phyloP scores from a whole-genome alignment of 2,329 filamentous ascomycete species.

The Pseudogymnoascus sp. region DNA sequence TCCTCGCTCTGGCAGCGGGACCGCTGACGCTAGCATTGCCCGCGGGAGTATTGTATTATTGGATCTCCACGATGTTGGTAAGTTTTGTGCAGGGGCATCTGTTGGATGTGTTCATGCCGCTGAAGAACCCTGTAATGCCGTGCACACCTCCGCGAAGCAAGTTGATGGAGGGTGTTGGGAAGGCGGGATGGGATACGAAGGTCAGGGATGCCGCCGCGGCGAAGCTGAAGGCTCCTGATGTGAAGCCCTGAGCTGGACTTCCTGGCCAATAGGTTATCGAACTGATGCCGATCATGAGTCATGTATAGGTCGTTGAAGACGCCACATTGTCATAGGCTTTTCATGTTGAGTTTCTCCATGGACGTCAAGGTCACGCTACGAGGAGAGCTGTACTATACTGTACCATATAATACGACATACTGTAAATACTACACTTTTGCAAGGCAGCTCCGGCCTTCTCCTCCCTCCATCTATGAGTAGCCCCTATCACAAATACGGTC shows the following conservation, averaged over 20 bases:
- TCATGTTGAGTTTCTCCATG: neutral
- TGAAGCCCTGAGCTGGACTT: neutral
- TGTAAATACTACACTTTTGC: neutral
- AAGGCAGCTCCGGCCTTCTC: neutral
- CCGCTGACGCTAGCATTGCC: slow-evolving; percentile 35
- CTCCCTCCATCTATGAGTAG: neutral
- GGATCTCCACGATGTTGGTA: slow-evolving; percentile 39
- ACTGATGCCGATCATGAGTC: slow-evolving; percentile 1
- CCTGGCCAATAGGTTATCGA: neutral
- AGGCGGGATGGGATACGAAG: neutral
- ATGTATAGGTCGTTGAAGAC: neutral
- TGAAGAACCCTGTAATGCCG: slow-evolving; percentile 26
- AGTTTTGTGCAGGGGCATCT: slow-evolving; percentile 35
- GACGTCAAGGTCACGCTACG: neutral
- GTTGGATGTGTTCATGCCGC: slow-evolving; percentile 35
- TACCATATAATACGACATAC: slow-evolving; percentile 4
- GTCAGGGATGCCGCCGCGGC: neutral
- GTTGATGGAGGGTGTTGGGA: neutral
- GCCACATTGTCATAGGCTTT: neutral
- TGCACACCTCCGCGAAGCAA: slow-evolving; percentile 18
- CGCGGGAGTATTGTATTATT: slow-evolving; percentile 41
- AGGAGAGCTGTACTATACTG: slow-evolving; percentile 4
- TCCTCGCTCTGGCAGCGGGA: slow-evolving; percentile 36
- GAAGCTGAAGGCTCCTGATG: neutral
- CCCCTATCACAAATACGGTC: neutral